Base-by-base conservation (phyloP, 352 stramenopile genomes). In the Pythium apleroticum region DNA sequence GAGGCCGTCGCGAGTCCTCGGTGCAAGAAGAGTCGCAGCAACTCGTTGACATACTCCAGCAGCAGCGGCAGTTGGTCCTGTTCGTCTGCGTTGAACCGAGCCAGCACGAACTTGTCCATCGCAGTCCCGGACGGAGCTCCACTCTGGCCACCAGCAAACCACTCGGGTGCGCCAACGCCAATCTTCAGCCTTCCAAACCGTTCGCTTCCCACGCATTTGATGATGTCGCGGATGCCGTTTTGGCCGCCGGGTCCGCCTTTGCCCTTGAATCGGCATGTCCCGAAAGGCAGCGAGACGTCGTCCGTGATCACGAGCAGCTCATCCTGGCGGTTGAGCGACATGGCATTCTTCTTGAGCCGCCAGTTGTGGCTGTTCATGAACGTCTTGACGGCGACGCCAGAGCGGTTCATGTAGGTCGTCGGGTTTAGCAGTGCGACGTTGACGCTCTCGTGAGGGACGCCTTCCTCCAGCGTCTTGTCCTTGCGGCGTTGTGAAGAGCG, bases 391-490 rank as follows among this genome's bases (percentile, higher is more conserved):
- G 85, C 80, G 31, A 77, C 82, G 19, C 87, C 87, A 10, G 84
- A 93, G 56, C 85, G 86, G 68, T 96, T 96, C 88, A 96, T 96
- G 68, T 85, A 96, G 10, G 88, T 96, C 9, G 74, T 82, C 0
- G 88, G 88, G 17, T 89, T 71, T 54, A 96, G 67, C 48, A 93
- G 52, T 22, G 86, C 84, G 33, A 95, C 79, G 60, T 94, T 91
- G 33, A 93, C 87, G 30, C 76, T 57, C 7, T 78, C 68, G 55
- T 94, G 86, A 3, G 86, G 83, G 9, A 93, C 88, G 31, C 88
- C 86, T 35, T 93, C 83, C 3, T 72, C 75, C 50, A 88, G 24
- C 43, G 88, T 96, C 37, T 88, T 84, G 24, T 88, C 80, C 63
- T 91, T 90, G 49, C 84, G 80, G 1, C 88, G 81, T 50, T 86